These are phyloP conservation scores for Phialocephala sp. DNA, from an alignment of 2,329 filamentous ascomycete genomes.

Conservation along the genomic window DNA sequence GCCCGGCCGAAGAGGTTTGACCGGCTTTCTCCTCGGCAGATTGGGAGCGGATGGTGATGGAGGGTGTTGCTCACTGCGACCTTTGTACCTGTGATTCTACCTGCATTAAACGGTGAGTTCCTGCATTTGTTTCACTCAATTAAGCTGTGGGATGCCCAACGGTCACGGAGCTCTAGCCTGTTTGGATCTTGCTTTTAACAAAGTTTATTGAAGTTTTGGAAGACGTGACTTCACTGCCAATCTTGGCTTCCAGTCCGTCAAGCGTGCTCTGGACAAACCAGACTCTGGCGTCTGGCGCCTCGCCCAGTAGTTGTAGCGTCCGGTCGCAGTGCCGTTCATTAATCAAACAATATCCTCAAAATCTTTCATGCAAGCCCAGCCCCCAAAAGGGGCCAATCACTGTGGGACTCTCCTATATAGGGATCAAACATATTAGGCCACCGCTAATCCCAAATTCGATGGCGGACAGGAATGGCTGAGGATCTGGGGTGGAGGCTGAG, in stretches of 20 bases:
- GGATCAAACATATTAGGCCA: constrained; percentile 2
- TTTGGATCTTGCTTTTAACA: too few relatives aligned
- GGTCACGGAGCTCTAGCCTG: not conserved
- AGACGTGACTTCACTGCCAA: not conserved
- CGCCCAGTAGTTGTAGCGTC: not conserved
- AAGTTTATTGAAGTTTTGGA: too few relatives aligned
- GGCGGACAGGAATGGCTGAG: not conserved
- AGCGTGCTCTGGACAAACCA: not conserved
- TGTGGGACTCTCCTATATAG: not conserved
- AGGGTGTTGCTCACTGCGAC: too few relatives aligned
- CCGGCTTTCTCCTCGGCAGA: not conserved
- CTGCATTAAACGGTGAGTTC: not conserved
- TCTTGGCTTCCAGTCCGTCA: not conserved
- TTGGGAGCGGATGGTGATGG: not conserved
- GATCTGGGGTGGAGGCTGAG: not conserved
- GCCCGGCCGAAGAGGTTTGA: not conserved
- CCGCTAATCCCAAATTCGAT: not conserved
- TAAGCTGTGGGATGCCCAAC: not conserved
- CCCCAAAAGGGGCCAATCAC: not conserved
- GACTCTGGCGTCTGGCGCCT: not conserved
- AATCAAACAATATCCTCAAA: not conserved
- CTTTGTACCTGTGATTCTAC: constrained; percentile 7
- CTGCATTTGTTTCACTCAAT: constrained; percentile 3
- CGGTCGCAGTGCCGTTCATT: not conserved
- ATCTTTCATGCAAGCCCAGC: not conserved